Base-by-base conservation (phyloP, 2,329 filamentous ascomycete species). In the Fusarium goolgardi region DNA sequence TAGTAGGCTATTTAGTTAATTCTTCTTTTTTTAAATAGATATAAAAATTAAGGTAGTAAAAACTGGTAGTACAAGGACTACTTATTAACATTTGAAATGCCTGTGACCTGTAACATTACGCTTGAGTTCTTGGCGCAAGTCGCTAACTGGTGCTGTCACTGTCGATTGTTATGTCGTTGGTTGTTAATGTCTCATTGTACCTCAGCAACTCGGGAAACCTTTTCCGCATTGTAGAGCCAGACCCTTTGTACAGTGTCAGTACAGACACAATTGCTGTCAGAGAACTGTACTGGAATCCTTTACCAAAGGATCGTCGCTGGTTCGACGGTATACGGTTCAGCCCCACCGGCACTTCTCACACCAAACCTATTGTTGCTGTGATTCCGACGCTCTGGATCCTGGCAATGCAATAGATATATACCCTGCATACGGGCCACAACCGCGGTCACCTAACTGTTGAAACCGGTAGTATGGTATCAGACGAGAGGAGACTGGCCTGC, bases 301-400 rank as follows among this genome's bases (percentile, higher is more conserved):
- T 20, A 49, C 21, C 29, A 43, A 39, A 51, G 41, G 49, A 65
- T 40, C 56, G 32, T 40, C 43, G 20, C 31, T 67, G 62, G 62
- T 66, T 66, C 31, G 63, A 50, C 49, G 27, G 23, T 54, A 56
- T 66, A 66, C 57, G 63, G 52, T 47, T 62, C 51, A 66, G 63
- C 63, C 65, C 62, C 63, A 67, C 63, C 37, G 43, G 37, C 34
- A 57, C 46, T 57, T 66, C 51, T 62, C 32, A 45, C 56, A 66
- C 63, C 63, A 66, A 62, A 39, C 63, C 62, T 44, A 18, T 66
- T 66, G 63, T 58, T 23, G 63, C 58, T 66, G 50, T 58, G 63
- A 66, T 66, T 56, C 63, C 63, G 62, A 66, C 45, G 41, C 46
- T 47, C 44, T 47, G 18, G 32, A 45, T 44, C 49, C 50, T 55